Evolutionary conservation across 768 basidiomycete species (phyloP), one percentile per base, ranked within the genome.

Genomic region (Russula olivacea): DNA sequence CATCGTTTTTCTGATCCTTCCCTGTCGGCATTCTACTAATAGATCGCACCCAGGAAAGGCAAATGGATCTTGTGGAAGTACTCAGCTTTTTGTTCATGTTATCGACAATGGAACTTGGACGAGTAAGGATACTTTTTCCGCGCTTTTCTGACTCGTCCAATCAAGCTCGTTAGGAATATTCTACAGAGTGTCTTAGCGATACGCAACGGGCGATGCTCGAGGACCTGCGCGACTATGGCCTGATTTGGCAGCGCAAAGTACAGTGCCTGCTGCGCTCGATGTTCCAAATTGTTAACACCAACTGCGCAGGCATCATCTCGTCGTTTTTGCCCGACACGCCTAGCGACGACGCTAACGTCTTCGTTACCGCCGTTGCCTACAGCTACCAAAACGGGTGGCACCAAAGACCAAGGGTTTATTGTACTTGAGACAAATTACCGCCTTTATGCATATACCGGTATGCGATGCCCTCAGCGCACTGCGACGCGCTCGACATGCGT

Each of bases 351-450:
- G 3, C 77, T 98, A 67, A 97, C 96, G 53, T 96, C 94, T 17
- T 92, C 91, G 55, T 87, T 89, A 25, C 88, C 91, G 32, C 86
- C 87, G 7, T 78, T 91, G 70, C 88, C 88, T 64, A 85, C 83
- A 58, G 82, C 82, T 48, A 77, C 79, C 58, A 73, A 73, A 60
- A 78, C 84, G 12, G 80, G 80, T 53, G 82, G 82, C 50, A 81
- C 82, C 36, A 79, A 86, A 68, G 75, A 80, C 71, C 85, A 96
- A 73, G 93, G 95, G 15, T 98, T 97, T 78, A 88, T 98, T 68
- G 86, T 98, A 68, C 81, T 99, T 48, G 97, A 99, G 78, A 98
- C 97, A 21, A 98, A 99, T 77, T 98, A 98, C 77, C 89, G 94
- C 68, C 77, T 99, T 66, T 99, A 98, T 73, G 97, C 97, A 5